Percentiles rank a stretch among this genome's conserved stretches.
These are phyloP conservation scores for Lachancea fermentati DNA, from an alignment of 805 yeast species.

Conservation along the genomic window DNA sequence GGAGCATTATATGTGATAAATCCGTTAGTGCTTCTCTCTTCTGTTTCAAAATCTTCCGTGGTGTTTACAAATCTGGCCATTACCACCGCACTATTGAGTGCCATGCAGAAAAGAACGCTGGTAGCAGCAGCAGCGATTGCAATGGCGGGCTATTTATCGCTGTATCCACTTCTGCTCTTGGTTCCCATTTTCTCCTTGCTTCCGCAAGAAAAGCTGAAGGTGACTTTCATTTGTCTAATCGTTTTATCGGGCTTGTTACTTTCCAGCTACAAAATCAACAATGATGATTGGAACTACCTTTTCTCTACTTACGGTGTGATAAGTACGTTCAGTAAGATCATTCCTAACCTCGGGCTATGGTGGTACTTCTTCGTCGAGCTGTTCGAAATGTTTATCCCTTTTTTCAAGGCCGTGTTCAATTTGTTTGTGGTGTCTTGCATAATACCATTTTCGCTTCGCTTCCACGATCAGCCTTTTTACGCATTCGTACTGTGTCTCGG, in stretches of 20 bases:
- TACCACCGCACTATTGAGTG: conserved; percentile 41
- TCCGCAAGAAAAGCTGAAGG: background rate
- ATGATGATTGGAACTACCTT: conserved; percentile 42
- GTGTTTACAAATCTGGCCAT: conserved; percentile 56
- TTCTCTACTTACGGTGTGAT: conserved; percentile 51
- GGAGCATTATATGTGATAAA: conserved; percentile 69
- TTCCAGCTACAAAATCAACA: conserved; percentile 37
- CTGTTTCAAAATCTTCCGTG: conserved; percentile 62
- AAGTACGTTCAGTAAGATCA: conserved; percentile 58
- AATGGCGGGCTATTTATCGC: conserved; percentile 56
- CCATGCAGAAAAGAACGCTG: conserved; percentile 36
- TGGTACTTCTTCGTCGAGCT: conserved; percentile 97
- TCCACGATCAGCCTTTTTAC: conserved; percentile 53
- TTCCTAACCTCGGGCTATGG: conserved; percentile 95
- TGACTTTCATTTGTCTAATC: conserved; percentile 9
- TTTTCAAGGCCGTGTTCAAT: conserved; percentile 80
- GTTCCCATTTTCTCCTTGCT: conserved; percentile 44
- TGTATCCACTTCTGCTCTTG: conserved; percentile 54
- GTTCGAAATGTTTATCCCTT: conserved; percentile 81
- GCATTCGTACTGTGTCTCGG: conserved; percentile 47
- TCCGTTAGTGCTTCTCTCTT: conserved; percentile 69
- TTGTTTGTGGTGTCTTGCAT: conserved; percentile 60
- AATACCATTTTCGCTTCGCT: conserved; percentile 69
- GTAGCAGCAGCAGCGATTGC: conserved; percentile 51
- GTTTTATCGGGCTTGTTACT: conserved; percentile 29